These are phyloP conservation scores for Yarrowia sp. DNA, from an alignment of 805 yeast genomes.

Conservation along the genomic window DNA sequence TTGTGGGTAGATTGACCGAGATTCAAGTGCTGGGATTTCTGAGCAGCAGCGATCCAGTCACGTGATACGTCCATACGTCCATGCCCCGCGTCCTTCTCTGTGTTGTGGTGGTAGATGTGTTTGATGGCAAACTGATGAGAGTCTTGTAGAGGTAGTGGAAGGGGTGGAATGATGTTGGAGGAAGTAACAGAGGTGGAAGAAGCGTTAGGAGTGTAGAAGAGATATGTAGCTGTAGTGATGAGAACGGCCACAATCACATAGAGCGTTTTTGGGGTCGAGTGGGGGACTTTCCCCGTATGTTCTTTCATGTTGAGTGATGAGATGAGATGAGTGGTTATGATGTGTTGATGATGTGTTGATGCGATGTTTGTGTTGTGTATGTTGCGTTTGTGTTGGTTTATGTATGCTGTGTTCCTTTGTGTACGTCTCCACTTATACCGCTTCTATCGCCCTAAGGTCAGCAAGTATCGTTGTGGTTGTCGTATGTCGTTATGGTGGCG, in stretches of 20 bases:
- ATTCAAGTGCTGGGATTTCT: slow-evolving; percentile 31
- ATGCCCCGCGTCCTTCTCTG: slow-evolving; percentile 48
- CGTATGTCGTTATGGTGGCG: neutral
- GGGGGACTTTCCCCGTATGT: neutral
- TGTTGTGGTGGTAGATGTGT: slow-evolving; percentile 63
- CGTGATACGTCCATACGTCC: slow-evolving; percentile 46
- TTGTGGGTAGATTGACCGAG: slow-evolving; percentile 22
- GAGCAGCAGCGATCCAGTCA: slow-evolving; percentile 14
- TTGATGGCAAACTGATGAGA: slow-evolving; percentile 40
- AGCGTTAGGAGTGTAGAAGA: neutral
- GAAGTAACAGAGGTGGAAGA: neutral
- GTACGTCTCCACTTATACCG: no score
- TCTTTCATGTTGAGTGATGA: neutral
- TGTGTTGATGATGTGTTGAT: neutral
- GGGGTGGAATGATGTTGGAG: no score
- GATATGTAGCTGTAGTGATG: slow-evolving; percentile 1
- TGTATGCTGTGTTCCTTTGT: no score
- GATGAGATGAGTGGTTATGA: neutral
- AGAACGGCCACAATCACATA: slow-evolving; percentile 7
- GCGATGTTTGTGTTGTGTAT: neutral
- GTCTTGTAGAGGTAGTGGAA: neutral
- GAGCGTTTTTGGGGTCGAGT: neutral
- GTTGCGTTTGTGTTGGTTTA: no score
- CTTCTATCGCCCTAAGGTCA: neutral
- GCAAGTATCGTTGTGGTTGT: neutral